These are phyloP conservation scores for Ailanthus altissimus DNA, from an alignment of 345 rosid species.

Conservation along the genomic window DNA sequence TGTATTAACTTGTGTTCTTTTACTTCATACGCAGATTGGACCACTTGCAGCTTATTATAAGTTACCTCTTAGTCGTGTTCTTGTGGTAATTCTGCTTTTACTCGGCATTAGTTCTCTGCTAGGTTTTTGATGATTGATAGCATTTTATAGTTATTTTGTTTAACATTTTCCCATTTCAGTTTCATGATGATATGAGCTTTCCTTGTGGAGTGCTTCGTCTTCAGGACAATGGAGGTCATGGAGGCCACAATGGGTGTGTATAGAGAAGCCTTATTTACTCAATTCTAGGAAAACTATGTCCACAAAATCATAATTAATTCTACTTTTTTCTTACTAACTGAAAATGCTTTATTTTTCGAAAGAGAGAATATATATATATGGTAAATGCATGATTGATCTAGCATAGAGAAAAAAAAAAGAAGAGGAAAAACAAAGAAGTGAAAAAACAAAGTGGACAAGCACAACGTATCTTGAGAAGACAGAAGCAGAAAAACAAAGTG, in stretches of 20 bases:
- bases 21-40: conserved; percentile 51
- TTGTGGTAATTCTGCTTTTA: conserved; percentile 62
- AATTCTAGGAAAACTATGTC: not conserved
- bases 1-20: conserved; percentile 8
- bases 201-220: conserved; percentile 96
- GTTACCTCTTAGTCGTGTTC: conserved; percentile 80
- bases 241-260: conserved; percentile 78
- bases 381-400: not conserved
- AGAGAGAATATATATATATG: not conserved
- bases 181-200: conserved; percentile 80
- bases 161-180: conserved; percentile 37
- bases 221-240: conserved; percentile 83
- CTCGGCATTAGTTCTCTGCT: conserved; percentile 4
- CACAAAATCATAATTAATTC: not conserved
- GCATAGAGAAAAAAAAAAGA: too few species aligned
- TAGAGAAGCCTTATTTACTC: conserved; percentile 5
- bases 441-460: too few species aligned
- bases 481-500: not conserved
- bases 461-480: too few species aligned
- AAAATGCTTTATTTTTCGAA: conserved; percentile 9
- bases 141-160: not conserved
- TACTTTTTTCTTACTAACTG: not conserved
- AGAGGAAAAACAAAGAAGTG: too few species aligned
- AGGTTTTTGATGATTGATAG: conserved; percentile 1
- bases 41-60: conserved; percentile 93